Conservation (phyloP, 2,329 filamentous ascomycete species). For the Talaromyces sp. region DNA sequence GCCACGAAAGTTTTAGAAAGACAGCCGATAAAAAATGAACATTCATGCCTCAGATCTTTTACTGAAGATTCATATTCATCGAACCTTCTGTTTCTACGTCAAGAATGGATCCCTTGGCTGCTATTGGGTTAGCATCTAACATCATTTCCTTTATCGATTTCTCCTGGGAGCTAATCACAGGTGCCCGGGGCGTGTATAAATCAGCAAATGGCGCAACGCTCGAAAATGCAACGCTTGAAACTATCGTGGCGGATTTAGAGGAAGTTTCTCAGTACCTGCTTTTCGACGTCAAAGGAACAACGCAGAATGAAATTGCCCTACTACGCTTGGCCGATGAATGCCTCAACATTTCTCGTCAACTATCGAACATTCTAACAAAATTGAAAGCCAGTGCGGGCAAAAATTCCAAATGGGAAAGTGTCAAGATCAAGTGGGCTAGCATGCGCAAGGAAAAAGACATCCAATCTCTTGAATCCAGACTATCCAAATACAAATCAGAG, state of each 20-base stretch:
- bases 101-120: conserved; percentile 23
- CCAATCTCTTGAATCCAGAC: conserved; percentile 9
- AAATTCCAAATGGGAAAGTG: conserved; percentile 13
- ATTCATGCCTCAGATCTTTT: background rate
- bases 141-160: conserved; percentile 20
- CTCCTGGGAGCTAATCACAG: conserved; percentile 15
- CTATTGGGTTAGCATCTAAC: conserved; percentile 17
- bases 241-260: background rate
- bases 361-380: background rate
- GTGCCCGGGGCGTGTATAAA: conserved; percentile 11
- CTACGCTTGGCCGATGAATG: conserved; percentile 3
- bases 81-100: background rate
- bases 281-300: conserved; percentile 1
- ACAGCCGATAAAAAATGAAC: background rate
- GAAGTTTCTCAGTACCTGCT: background rate
- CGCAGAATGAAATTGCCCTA: conserved; percentile 10
- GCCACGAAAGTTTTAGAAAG: too few relatives aligned
- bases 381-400: conserved; percentile 10
- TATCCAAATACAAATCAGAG: conserved; percentile 11
- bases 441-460: conserved; percentile 17
- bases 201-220: background rate
- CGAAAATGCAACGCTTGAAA: background rate
- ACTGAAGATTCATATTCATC: background rate
- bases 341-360: background rate
- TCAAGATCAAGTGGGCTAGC: conserved; percentile 13